These are phyloP conservation scores for Botrytis squamosa DNA, from an alignment of 2,329 filamentous ascomycete genomes.

Conservation along the genomic window DNA sequence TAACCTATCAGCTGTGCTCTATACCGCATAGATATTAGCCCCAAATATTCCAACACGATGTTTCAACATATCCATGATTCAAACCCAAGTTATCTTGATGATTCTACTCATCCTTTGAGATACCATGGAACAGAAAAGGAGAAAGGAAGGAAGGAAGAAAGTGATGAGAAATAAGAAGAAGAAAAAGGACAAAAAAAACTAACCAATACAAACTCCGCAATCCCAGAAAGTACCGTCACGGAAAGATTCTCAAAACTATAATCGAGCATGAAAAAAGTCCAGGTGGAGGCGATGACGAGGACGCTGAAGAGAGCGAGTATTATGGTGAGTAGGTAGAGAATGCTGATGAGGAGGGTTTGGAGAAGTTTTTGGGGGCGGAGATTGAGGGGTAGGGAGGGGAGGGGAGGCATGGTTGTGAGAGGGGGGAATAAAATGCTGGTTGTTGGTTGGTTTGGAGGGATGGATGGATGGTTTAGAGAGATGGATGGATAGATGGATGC, in stretches of 20 bases:
- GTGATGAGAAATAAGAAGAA: too few relatives aligned
- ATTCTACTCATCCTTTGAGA: fast-evolving
- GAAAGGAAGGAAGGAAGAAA: neutral
- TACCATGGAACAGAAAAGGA: fast-evolving
- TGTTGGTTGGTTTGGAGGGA: too few relatives aligned
- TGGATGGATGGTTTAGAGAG: too few relatives aligned
- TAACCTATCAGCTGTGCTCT: neutral
- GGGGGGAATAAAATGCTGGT: neutral
- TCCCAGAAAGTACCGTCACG: neutral
- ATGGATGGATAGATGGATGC: neutral
- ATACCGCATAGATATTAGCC: neutral
- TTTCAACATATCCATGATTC: neutral
- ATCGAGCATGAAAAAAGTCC: neutral
- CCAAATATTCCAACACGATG: neutral
- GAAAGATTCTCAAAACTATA: neutral
- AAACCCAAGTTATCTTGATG: neutral
- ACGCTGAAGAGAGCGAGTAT: neutral
- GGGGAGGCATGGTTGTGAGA: too few relatives aligned
- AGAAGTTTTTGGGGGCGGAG: neutral
- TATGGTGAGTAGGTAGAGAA: neutral
- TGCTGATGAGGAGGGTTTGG: neutral
- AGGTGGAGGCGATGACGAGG: neutral
- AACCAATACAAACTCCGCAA: neutral
- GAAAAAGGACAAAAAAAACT: neutral
- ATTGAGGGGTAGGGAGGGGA: neutral